phyloP scores from a whole-genome alignment of 2,329 filamentous ascomycete genomes.

The Ophiosphaerella herpotricha region DNA sequence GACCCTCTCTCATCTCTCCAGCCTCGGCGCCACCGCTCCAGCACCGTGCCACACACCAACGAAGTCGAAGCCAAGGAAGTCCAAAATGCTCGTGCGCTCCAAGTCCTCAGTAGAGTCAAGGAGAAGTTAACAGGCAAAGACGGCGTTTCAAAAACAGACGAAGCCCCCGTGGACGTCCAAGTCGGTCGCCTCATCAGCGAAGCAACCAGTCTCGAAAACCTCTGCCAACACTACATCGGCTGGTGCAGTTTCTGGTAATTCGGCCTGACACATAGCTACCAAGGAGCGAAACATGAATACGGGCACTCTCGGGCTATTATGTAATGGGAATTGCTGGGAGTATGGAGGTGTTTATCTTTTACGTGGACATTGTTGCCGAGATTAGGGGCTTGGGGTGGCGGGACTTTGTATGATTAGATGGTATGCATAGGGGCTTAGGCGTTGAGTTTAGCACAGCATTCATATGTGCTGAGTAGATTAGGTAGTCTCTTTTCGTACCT shows the following conservation, averaged over 20 bases:
- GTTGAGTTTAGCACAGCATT: too few relatives aligned
- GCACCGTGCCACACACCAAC: slow-evolving; percentile 41
- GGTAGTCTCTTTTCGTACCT: not conserved
- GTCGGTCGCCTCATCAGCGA: slow-evolving; percentile 94
- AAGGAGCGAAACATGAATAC: too few relatives aligned
- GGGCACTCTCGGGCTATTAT: too few relatives aligned
- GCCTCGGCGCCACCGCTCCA: slow-evolving; percentile 37
- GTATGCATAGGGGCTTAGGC: too few relatives aligned
- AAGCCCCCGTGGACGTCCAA: slow-evolving; percentile 83
- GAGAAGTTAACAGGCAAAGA: slow-evolving; percentile 95
- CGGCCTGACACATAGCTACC: not conserved
- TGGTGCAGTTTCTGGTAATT: slow-evolving; percentile 96
- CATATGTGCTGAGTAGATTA: too few relatives aligned
- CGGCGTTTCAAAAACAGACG: slow-evolving; percentile 72
- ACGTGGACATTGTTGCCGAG: too few relatives aligned
- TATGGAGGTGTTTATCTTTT: too few relatives aligned
- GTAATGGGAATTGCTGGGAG: too few relatives aligned
- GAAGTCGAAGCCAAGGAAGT: slow-evolving; percentile 66
- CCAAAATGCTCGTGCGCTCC: slow-evolving; percentile 89
- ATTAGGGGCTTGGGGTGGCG: too few relatives aligned
- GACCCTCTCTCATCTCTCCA: slow-evolving; percentile 20
- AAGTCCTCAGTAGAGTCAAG: slow-evolving; percentile 88
- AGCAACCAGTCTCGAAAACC: slow-evolving; percentile 94
- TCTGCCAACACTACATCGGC: slow-evolving; percentile 98
- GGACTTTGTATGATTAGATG: too few relatives aligned